These are phyloP conservation scores for Calocybe indica DNA, from an alignment of 768 basidiomycete species.

Conservation along the genomic window DNA sequence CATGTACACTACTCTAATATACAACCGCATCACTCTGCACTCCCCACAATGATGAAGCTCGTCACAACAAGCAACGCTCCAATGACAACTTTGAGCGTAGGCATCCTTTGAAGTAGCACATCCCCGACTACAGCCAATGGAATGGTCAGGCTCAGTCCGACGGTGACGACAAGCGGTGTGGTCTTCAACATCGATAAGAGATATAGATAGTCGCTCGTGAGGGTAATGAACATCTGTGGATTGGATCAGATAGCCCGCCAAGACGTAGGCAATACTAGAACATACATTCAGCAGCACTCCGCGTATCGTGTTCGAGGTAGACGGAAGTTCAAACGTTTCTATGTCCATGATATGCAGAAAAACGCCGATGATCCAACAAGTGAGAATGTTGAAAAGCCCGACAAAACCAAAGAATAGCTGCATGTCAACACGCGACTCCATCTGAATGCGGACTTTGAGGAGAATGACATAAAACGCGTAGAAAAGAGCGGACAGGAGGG, in stretches of 20 bases:
- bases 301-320: slow-evolving; percentile 35
- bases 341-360: slow-evolving; percentile 67
- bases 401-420: slow-evolving; percentile 94
- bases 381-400: slow-evolving; percentile 76
- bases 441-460: slow-evolving; percentile 80
- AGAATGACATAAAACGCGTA: slow-evolving; percentile 88
- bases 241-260: background rate
- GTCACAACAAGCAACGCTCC: slow-evolving; percentile 72
- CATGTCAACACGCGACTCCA: slow-evolving; percentile 86
- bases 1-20: background rate
- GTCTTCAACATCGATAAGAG: slow-evolving; percentile 95
- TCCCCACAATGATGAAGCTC: slow-evolving; percentile 67
- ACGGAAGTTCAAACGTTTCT: slow-evolving; percentile 74
- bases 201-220: slow-evolving; percentile 80
- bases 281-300: slow-evolving; percentile 52
- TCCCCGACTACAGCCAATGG: slow-evolving; percentile 85
- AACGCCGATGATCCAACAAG: slow-evolving; percentile 72
- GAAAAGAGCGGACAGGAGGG: slow-evolving; percentile 80
- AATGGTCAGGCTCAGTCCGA: slow-evolving; percentile 89
- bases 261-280: slow-evolving; percentile 13
- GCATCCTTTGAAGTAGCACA: slow-evolving; percentile 49
- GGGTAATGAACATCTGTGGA: slow-evolving; percentile 73
- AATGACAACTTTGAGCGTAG: slow-evolving; percentile 50
- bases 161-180: slow-evolving; percentile 90
- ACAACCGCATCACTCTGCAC: background rate